Evolutionary conservation across 306 rosid species (phyloP).

Genomic region (Crotalaria pallida): DNA sequence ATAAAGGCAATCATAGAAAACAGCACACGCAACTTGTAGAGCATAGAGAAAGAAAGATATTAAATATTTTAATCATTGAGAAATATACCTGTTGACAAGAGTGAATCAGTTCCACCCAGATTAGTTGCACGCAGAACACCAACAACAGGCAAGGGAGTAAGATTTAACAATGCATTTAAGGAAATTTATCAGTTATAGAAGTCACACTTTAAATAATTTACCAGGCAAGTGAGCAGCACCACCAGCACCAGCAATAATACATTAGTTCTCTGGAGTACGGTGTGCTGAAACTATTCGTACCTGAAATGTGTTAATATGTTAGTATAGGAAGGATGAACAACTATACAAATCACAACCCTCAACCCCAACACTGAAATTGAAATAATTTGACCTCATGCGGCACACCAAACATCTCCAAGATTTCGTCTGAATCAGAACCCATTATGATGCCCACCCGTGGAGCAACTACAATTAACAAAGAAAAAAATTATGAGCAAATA

Average conservation of each 20-base stretch:
- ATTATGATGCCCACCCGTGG: conserved; percentile 80
- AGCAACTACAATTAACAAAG: conserved; percentile 38
- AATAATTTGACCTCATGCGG: conserved; percentile 64
- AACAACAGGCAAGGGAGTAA: conserved; percentile 68
- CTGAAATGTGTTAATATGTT: conserved; percentile 31
- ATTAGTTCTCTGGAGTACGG: conserved; percentile 77
- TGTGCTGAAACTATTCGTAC: conserved; percentile 90
- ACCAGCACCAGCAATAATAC: conserved; percentile 97
- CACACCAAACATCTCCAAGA: conserved; percentile 61
- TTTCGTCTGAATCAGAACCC: conserved; percentile 96
- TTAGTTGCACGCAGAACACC: conserved; percentile 88
- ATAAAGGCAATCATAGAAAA: background rate
- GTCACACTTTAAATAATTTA: conserved; percentile 20
- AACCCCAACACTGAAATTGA: background rate
- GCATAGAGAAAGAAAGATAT: background rate
- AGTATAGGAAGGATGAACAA: conserved; percentile 1
- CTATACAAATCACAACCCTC: background rate
- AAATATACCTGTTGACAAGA: conserved; percentile 74
- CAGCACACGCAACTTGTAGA: background rate
- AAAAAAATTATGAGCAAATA: conserved; percentile 5
- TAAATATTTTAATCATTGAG: background rate
- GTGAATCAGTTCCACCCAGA: conserved; percentile 81
- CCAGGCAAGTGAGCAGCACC: conserved; percentile 97
- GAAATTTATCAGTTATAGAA: background rate
- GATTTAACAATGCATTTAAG: conserved; percentile 23